Evolutionary conservation across 441 rosid genomes (phyloP), one percentile per base, ranked within the genome.

Genomic region (Eutrema salsugineum): DNA sequence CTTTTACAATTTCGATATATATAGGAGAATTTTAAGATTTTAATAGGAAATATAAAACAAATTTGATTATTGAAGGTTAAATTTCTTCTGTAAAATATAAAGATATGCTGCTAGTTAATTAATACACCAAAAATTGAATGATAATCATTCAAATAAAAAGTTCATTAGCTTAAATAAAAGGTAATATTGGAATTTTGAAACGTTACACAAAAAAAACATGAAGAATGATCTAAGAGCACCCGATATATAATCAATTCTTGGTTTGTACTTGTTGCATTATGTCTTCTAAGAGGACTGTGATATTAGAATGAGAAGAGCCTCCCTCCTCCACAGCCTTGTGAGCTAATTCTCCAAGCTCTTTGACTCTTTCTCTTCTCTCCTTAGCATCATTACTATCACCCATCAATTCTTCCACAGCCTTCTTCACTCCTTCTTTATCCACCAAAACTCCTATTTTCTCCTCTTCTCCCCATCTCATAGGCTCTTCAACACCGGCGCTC

Each of bases 261-360:
- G 17, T n/a, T 28, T 64, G 48, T 15, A 43, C 36, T 22, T 3
- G 73, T 20, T 70, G 72, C 61, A 48, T 56, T 24, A 77, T 73
- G 60, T 80, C 84, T 69, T 78, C 56, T 11, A 82, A 69, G 17
- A 84, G 16, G 6, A 48, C 5, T 17, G 76, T 68, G 62, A 82
- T 35, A 43, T 78, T 56, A 24, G 72, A 57, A 35, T 72, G 70
- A n/a, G 82, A 83, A 51, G 86, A 78, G 6, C 86, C 86, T 17
- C 81, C 82, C 75, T 66, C 82, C 11, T 66, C 84, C 28, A 66
- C 66, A 40, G 82, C 81, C 15, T 47, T 20, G 11, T 66, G 77
- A 10, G 84, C 84, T 51, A 38, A 65, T 5, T 48, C 57, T 14
- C 49, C 73, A 38, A 83, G 56, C 59, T 70, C 62, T 50, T 15